A percentile compares a stretch with the other conserved stretches of the same genome.
Evolutionary conservation across 2,329 filamentous ascomycete genomes (phyloP).

Genomic region (Clonostachys solani): DNA sequence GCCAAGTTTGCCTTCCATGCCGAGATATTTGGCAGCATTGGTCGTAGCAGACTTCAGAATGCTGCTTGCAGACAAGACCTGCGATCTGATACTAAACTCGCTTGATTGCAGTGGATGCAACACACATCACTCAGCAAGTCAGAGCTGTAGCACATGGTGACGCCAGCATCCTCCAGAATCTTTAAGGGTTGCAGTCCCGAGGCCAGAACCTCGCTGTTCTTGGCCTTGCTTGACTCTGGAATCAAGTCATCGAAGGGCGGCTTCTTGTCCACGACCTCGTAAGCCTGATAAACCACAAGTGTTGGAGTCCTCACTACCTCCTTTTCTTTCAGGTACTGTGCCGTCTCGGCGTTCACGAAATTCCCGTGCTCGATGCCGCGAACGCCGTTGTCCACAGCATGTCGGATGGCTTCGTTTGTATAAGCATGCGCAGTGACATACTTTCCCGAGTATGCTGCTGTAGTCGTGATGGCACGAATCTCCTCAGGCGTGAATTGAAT

Average conservation of each 20-base stretch:
- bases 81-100: slow-evolving; percentile 21
- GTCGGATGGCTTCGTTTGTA: slow-evolving; percentile 45
- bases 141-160: slow-evolving; percentile 51
- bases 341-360: slow-evolving; percentile 33
- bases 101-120: slow-evolving; percentile 20
- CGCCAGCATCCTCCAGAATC: slow-evolving; percentile 44
- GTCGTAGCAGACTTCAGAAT: slow-evolving; percentile 27
- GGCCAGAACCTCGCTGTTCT: slow-evolving; percentile 45
- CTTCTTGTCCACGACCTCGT: slow-evolving; percentile 38
- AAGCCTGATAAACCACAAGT: slow-evolving; percentile 43
- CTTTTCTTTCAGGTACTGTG: slow-evolving; percentile 42
- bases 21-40: slow-evolving; percentile 44
- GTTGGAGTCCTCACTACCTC: slow-evolving; percentile 48
- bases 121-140: slow-evolving; percentile 23
- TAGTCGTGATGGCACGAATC: slow-evolving; percentile 46
- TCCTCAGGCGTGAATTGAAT: slow-evolving; percentile 53
- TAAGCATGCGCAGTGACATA: slow-evolving; percentile 57
- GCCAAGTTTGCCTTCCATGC: slow-evolving; percentile 39
- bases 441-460: slow-evolving; percentile 40
- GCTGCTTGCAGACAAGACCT: slow-evolving; percentile 11
- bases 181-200: slow-evolving; percentile 40
- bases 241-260: too few relatives aligned
- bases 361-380: slow-evolving; percentile 45
- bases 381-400: slow-evolving; percentile 50
- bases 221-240: slow-evolving; percentile 30